Base-by-base conservation (phyloP, 139 green algal genomes). In the Chlamydomonas applanata region DNA sequence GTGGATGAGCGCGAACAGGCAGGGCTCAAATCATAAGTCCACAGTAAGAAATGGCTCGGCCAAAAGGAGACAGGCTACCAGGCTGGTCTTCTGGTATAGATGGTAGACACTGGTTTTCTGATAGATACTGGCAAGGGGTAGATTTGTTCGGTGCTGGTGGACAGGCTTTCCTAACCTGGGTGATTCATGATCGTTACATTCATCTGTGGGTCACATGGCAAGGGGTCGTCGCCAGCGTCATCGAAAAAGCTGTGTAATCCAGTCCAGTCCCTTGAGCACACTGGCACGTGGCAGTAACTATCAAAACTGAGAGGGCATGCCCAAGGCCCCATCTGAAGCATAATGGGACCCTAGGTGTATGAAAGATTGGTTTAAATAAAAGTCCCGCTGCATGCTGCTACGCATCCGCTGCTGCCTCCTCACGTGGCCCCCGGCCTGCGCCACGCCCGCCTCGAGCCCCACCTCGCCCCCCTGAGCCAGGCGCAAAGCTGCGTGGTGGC, bases 1-100 rank as follows among this genome's bases (percentile, higher is more conserved):
- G 87, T 92, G 52, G 92, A 96, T 35, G 92, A 97, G 79, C 75
- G 85, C 11, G 90, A 97, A 45, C 80, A 86, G 45, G 92, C 89
- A 66, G 80, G 76, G 35, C 69, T 16, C 62, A 69, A 69, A 32
- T 30, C 62, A 17, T 65, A 25, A 61, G 24, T 25, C n/a, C 53
- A 61, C 20, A 32, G 20, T 32, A 4, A 4, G 11, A 25, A 20
- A 25, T n/a, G n/a, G n/a, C n/a, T n/a, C n/a, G n/a, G n/a, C n/a
- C n/a, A n/a, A n/a, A n/a, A n/a, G n/a, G n/a, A n/a, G n/a, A n/a
- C n/a, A n/a, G n/a, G n/a, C n/a, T n/a, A n/a, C n/a, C n/a, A n/a
- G n/a, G n/a, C n/a, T n/a, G n/a, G n/a, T n/a, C n/a, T n/a, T n/a
- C n/a, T n/a, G n/a, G n/a, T n/a, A n/a, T n/a, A n/a, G n/a, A n/a